Percentiles rank a stretch among this genome's conserved stretches.
These are phyloP conservation scores for Agrocybe chaxingu DNA, from an alignment of 768 basidiomycete species.

Conservation along the genomic window DNA sequence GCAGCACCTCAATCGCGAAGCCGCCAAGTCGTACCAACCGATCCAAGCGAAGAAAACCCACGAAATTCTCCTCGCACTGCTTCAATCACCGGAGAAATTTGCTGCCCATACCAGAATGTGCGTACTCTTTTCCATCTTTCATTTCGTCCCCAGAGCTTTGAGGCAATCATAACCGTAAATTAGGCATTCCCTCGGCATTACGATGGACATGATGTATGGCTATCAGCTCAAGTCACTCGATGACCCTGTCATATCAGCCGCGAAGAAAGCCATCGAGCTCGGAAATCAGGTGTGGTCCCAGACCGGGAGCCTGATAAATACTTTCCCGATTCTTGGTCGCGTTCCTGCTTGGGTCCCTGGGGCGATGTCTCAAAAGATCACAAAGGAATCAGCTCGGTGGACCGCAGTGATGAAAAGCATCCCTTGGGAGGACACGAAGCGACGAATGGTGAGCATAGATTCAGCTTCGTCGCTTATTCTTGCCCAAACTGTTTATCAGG, in stretches of 20 bases:
- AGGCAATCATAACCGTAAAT: not conserved
- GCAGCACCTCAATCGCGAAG: slow-evolving; percentile 25
- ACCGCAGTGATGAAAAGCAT: slow-evolving; percentile 10
- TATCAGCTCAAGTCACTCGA: slow-evolving; percentile 13
- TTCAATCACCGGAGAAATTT: slow-evolving; percentile 6
- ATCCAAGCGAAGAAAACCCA: slow-evolving; percentile 24
- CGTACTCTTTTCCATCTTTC: not conserved
- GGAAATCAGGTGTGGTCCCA: slow-evolving; percentile 3
- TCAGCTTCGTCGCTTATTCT: no score
- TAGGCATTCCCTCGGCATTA: slow-evolving; percentile 11
- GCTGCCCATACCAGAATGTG: slow-evolving; percentile 5
- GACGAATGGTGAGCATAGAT: not conserved
- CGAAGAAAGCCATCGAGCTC: slow-evolving; percentile 4
- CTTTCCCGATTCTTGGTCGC: slow-evolving; percentile 10
- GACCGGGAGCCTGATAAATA: slow-evolving; percentile 8
- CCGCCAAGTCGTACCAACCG: slow-evolving; percentile 18
- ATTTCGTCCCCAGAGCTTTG: not conserved
- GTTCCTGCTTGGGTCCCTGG: slow-evolving; percentile 16
- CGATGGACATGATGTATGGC: slow-evolving; percentile 15
- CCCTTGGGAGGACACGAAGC: slow-evolving; percentile 9
- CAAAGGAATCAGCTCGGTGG: not conserved
- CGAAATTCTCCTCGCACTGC: slow-evolving; percentile 24
- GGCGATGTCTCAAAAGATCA: slow-evolving; percentile 3
- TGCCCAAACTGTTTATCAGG: slow-evolving; percentile 1
- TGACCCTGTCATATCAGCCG: slow-evolving; percentile 12